Evolutionary conservation across 257 asterid genomes (phyloP).

Genomic region (Scutellaria minor): DNA sequence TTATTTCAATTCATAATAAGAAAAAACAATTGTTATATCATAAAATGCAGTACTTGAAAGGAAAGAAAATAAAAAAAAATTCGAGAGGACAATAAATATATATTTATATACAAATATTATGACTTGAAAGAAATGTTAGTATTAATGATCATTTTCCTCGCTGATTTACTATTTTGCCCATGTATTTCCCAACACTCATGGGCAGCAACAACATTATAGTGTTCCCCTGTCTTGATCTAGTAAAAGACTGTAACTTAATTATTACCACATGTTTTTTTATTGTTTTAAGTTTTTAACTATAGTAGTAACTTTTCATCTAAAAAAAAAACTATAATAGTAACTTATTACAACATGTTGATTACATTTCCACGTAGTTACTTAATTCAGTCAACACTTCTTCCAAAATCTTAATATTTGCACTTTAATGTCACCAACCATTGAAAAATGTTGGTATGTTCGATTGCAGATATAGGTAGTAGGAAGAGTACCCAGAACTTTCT

Average conservation of each 20-base stretch:
- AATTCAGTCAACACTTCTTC: slow-evolving; percentile 6
- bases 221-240: not conserved
- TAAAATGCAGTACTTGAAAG: not conserved
- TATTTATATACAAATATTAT: too few species aligned
- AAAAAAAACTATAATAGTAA: slow-evolving; percentile 4
- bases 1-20: not conserved
- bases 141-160: too few species aligned
- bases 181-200: not conserved
- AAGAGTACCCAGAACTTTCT: not conserved
- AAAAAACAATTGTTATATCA: not conserved
- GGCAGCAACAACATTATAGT: slow-evolving; percentile 18
- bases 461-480: not conserved
- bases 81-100: not conserved
- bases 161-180: too few species aligned
- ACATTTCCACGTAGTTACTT: not conserved
- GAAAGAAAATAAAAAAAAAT: not conserved
- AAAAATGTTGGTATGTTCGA: slow-evolving; percentile 2
- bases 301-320: not conserved
- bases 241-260: slow-evolving; percentile 19
- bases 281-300: too few species aligned
- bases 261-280: not conserved
- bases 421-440: slow-evolving; percentile 21
- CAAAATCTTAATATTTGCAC: slow-evolving; percentile 12
- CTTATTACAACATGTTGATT: slow-evolving; percentile 19
- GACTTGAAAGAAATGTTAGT: too few species aligned